Base-by-base conservation (phyloP, 495 filamentous ascomycete species). In the Evernia prunastri region DNA sequence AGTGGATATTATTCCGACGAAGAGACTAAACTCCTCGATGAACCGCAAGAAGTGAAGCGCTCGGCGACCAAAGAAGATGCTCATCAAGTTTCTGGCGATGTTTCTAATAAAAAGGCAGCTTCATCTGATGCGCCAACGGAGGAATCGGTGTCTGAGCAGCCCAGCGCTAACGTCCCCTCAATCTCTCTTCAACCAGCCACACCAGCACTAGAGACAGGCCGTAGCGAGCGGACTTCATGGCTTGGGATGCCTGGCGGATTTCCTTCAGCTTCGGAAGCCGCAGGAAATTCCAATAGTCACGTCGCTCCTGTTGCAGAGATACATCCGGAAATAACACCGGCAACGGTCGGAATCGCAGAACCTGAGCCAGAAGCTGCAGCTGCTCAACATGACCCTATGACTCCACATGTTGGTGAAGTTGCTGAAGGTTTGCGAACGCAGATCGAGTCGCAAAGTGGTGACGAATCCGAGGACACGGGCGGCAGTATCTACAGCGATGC, bases 401-500 rank as follows among this genome's bases (percentile, higher is more conserved):
- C 64, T 33, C 73, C 72, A 25, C 60, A 70, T 47, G 42, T 75
- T 23, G 73, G 73, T 18, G 63, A 73, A 13, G 66, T 74, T 37
- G 68, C 70, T 36, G 67, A 72, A 47, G 51, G 59, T 18, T 56
- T 75, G 47, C 65, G 63, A 10, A 68, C 61, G 20, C 72, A 75
- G 47, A 72, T 66, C 31, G 60, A 74, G 33, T 58, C 63, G 20
- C 59, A 68, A 35, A 72, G 69, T 36, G 70, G 70, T 27, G 74
- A 77, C 45, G 74, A 73, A 10, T 79, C 79, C 54, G 79, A 78
- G 36, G 84, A 85, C n/a, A 79, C 78, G 39, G 77, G 78, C 33
- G 77, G 80, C 37, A 93, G 89, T 73, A 81, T 93, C 56, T 96
- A 93, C 73, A 94, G 89, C 69, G 92, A 96, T 79, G 92, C 92